A percentile compares a stretch with the other conserved stretches of the same genome.
phyloP scores from a whole-genome alignment of 345 rosid species.

The Angophora floribunda region DNA sequence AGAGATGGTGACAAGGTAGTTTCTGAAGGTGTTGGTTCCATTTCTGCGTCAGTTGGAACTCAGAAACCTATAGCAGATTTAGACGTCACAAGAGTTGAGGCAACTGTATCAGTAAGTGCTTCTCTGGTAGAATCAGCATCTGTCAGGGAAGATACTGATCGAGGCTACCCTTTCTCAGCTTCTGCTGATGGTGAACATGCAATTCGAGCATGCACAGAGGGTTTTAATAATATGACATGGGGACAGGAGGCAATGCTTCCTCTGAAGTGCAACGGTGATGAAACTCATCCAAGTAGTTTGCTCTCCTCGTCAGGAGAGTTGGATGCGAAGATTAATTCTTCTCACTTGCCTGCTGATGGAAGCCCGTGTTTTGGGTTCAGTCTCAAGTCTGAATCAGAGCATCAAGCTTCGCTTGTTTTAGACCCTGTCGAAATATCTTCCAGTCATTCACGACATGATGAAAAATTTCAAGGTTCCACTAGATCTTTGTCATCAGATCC shows the following conservation, averaged over 20 bases:
- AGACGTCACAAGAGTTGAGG: constrained; percentile 9
- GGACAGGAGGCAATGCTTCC: neutral
- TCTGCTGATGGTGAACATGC: neutral
- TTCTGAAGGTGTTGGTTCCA: constrained; percentile 13
- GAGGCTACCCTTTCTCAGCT: neutral
- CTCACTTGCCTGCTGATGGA: constrained; percentile 11
- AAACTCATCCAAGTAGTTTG: constrained; percentile 12
- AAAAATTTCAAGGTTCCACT: constrained; percentile 3
- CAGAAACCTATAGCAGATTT: constrained; percentile 15
- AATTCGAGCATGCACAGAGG: neutral
- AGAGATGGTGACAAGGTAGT: constrained; percentile 2
- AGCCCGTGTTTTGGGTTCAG: neutral
- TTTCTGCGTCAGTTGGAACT: constrained; percentile 6
- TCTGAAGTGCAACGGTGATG: neutral
- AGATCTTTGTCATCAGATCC: constrained; percentile 14
- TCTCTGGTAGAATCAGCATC: constrained; percentile 13
- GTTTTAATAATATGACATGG: constrained; percentile 8
- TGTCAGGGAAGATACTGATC: constrained; percentile 6
- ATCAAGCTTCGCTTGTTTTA: neutral
- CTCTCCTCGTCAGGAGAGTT: constrained; percentile 15
- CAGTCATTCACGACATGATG: constrained; percentile 7
- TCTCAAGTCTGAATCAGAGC: neutral
- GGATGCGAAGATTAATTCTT: constrained; percentile 4
- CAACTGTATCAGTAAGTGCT: constrained; percentile 1
- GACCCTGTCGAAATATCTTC: constrained; percentile 13